Evolutionary conservation across 2,329 filamentous ascomycete species (phyloP).

Genomic region (Botryosphaeria agaves): DNA sequence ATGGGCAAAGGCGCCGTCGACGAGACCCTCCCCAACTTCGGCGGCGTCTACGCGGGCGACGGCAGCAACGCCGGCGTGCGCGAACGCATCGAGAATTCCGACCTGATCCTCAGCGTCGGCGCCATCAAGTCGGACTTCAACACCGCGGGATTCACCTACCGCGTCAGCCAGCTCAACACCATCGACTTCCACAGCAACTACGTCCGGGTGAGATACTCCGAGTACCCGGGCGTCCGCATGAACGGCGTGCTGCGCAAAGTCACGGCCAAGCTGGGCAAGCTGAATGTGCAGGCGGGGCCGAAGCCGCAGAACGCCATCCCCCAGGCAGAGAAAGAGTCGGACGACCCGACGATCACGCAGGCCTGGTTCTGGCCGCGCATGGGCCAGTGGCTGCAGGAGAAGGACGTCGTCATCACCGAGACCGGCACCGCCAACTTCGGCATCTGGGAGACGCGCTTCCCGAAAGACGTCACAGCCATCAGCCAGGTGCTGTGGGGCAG

Average conservation of each 20-base stretch:
- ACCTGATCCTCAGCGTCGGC: constrained; percentile 55
- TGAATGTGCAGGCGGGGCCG: constrained; percentile 38
- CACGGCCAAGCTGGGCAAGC: constrained; percentile 36
- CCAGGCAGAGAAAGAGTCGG: constrained; percentile 12
- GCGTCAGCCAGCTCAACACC: constrained; percentile 56
- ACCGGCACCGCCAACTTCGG: constrained; percentile 82
- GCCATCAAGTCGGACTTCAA: constrained; percentile 64
- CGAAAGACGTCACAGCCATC: constrained; percentile 57
- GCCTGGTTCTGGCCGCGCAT: constrained; percentile 63
- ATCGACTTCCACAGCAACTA: constrained; percentile 68
- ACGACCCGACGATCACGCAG: constrained; percentile 40
- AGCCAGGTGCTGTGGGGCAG: constrained; percentile 60
- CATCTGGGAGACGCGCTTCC: constrained; percentile 73
- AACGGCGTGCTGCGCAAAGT: constrained; percentile 60
- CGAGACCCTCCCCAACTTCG: constrained; percentile 58
- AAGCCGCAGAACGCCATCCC: constrained; percentile 35
- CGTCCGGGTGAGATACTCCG: constrained; percentile 58
- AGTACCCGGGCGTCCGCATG: constrained; percentile 65
- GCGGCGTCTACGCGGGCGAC: constrained; percentile 71
- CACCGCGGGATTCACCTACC: constrained; percentile 67
- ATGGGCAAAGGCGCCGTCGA: constrained; percentile 80
- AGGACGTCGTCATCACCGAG: constrained; percentile 70
- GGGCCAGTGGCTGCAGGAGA: constrained; percentile 50
- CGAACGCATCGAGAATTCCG: constrained; percentile 47
- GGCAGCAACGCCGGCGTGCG: constrained; percentile 50